Evolutionary conservation across 2,329 filamentous ascomycete genomes (phyloP).

Genomic region (Phaeophleospora eucalypticola): DNA sequence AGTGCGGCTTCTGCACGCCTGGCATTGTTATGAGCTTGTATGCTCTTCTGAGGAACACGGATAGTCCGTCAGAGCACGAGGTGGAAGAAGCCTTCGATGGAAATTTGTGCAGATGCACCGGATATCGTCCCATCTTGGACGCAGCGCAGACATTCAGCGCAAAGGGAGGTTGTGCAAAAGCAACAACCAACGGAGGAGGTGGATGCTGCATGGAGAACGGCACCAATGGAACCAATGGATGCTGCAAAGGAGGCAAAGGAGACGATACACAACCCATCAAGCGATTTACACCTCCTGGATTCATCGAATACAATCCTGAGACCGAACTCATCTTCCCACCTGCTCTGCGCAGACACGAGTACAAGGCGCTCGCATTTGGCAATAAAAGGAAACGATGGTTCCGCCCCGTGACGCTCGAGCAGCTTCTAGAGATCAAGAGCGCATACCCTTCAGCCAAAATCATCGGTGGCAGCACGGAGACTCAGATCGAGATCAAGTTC

Average conservation of each 20-base stretch:
- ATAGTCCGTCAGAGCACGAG: slow-evolving; percentile 70
- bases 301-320: slow-evolving; percentile 90
- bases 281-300: slow-evolving; percentile 77
- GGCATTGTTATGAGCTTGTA: slow-evolving; percentile 98
- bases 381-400: slow-evolving; percentile 96
- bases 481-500: slow-evolving; percentile 98
- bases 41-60: slow-evolving; percentile 81
- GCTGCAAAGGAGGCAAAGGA: slow-evolving; percentile 48
- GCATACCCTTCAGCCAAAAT: slow-evolving; percentile 83
- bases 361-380: slow-evolving; percentile 79
- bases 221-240: slow-evolving; percentile 50
- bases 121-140: slow-evolving; percentile 89
- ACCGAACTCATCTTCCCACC: slow-evolving; percentile 96
- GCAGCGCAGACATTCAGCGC: slow-evolving; percentile 83
- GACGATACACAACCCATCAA: slow-evolving; percentile 49
- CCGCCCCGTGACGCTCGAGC: slow-evolving; percentile 77
- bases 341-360: slow-evolving; percentile 73
- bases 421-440: slow-evolving; percentile 87
- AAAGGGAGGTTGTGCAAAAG: slow-evolving; percentile 53
- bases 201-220: slow-evolving; percentile 68
- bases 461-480: slow-evolving; percentile 93
- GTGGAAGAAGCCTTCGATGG: slow-evolving; percentile 97
- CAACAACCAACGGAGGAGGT: slow-evolving; percentile 54
- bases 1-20: slow-evolving; percentile 94
- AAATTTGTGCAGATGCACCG: slow-evolving; percentile 92